phyloP scores from a whole-genome alignment of 441 rosid species.

The Geranium incanum region DNA sequence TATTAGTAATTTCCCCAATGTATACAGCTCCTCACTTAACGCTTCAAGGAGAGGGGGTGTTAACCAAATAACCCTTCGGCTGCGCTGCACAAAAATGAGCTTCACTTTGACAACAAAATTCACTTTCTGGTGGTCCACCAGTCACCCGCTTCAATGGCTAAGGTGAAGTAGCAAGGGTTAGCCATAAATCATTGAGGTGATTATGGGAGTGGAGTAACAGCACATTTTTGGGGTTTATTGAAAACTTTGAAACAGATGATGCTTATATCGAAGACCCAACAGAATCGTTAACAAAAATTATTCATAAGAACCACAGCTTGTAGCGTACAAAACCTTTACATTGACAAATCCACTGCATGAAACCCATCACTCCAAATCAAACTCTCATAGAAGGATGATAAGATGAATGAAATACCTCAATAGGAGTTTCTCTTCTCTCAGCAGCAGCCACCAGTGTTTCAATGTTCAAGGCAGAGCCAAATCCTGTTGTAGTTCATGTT shows the following conservation, averaged over 20 bases:
- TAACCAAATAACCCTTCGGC: too few species aligned
- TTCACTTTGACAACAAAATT: too few species aligned
- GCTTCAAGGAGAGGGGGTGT: too few species aligned
- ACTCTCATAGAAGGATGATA: conserved; percentile 10
- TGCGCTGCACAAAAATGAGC: too few species aligned
- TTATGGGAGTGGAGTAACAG: background rate
- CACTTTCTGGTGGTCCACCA: too few species aligned
- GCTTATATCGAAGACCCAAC: background rate
- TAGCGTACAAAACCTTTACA: background rate
- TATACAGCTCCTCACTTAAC: too few species aligned
- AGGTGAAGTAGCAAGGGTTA: background rate
- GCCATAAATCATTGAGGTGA: background rate
- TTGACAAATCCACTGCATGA: background rate
- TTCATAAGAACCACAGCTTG: background rate
- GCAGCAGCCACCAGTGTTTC: conserved; percentile 99
- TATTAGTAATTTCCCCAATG: too few species aligned
- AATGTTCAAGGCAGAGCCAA: conserved; percentile 96
- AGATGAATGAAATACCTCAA: conserved; percentile 50
- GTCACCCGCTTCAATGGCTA: too few species aligned
- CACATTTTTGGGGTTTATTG: background rate
- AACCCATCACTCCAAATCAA: conserved; percentile 1
- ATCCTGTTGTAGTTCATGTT: conserved; percentile 41
- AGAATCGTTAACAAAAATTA: background rate
- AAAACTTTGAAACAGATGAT: background rate
- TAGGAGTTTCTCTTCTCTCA: conserved; percentile 81